These are phyloP conservation scores for Fusarium continuum DNA, from an alignment of 2,329 filamentous ascomycete genomes.

Conservation along the genomic window DNA sequence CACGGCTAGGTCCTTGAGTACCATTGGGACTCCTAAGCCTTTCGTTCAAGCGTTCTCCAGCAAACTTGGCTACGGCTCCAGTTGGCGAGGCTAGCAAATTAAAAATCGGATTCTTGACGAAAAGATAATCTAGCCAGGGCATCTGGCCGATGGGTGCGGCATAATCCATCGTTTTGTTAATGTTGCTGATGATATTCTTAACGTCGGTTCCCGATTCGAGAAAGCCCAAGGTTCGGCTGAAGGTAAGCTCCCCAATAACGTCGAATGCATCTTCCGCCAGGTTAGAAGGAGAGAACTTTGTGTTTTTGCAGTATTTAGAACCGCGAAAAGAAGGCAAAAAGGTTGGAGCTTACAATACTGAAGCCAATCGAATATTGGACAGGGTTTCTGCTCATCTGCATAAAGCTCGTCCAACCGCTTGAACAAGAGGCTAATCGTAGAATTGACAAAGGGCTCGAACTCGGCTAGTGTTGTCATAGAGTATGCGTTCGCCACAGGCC, in stretches of 20 bases:
- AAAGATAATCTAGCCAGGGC: slow-evolving; percentile 43
- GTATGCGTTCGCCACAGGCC: neutral
- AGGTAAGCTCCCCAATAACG: slow-evolving; percentile 14
- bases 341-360: slow-evolving; percentile 12
- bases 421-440: neutral
- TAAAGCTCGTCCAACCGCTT: neutral
- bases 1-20: too few relatives aligned
- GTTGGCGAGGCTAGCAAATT: too few relatives aligned
- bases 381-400: neutral
- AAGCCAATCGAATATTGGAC: slow-evolving; percentile 18
- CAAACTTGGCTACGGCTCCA: too few relatives aligned
- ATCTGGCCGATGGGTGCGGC: slow-evolving; percentile 36
- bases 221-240: neutral
- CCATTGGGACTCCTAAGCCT: too few relatives aligned
- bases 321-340: too few relatives aligned
- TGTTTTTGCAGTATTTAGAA: too few relatives aligned
- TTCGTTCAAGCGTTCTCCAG: too few relatives aligned
- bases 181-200: neutral
- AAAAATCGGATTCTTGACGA: slow-evolving; percentile 44
- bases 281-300: too few relatives aligned
- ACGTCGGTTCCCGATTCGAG: neutral
- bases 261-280: slow-evolving; percentile 24
- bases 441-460: slow-evolving; percentile 7
- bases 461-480: slow-evolving; percentile 5
- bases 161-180: too few relatives aligned